Percentiles rank a stretch among this genome's conserved stretches.
These are phyloP conservation scores for Aphanocladium album DNA, from an alignment of 2,329 filamentous ascomycete species.

Conservation along the genomic window DNA sequence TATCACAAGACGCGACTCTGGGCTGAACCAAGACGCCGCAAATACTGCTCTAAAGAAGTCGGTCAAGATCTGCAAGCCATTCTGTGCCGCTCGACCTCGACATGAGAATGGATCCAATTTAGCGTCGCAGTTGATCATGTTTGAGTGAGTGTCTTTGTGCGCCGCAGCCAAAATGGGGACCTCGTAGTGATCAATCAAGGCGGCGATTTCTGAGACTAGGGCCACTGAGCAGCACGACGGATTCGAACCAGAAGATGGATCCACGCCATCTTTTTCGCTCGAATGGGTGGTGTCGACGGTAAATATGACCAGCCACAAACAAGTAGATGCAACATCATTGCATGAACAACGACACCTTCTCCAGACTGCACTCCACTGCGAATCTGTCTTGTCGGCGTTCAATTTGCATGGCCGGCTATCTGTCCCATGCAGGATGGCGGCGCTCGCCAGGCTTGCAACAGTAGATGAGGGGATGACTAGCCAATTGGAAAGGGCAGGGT, in stretches of 20 bases:
- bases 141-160: background rate
- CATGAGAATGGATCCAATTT: background rate
- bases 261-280: background rate
- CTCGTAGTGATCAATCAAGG: background rate
- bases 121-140: background rate
- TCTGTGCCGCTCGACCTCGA: background rate
- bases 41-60: constrained; percentile 2
- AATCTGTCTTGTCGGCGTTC: background rate
- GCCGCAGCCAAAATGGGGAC: background rate
- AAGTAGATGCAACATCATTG: background rate
- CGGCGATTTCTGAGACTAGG: background rate
- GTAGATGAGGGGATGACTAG: background rate
- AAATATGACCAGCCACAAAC: background rate
- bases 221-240: background rate
- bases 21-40: constrained; percentile 10
- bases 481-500: constrained; percentile 3
- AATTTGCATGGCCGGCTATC: background rate
- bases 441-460: constrained; percentile 4
- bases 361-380: background rate
- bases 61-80: constrained; percentile 11
- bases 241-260: background rate
- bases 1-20: constrained; percentile 5
- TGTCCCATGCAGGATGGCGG: constrained; percentile 5
- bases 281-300: background rate
- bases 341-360: background rate